These are phyloP conservation scores for Venturia oleaginea DNA, from an alignment of 2,329 filamentous ascomycete genomes.

Conservation along the genomic window DNA sequence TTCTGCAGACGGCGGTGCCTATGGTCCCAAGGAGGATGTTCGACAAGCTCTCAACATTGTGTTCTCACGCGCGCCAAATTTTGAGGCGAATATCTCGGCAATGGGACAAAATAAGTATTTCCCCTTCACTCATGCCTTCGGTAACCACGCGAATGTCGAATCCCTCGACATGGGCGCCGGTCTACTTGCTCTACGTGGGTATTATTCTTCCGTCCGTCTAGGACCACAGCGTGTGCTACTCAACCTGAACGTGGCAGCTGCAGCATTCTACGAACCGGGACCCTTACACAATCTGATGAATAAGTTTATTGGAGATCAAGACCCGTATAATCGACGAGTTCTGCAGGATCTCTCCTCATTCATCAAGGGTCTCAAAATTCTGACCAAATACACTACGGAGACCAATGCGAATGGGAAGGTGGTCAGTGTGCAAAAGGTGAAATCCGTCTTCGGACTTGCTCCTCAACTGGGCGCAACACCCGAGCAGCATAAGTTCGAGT, in stretches of 20 bases:
- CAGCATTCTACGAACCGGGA: slow-evolving; percentile 47
- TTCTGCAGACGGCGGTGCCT: slow-evolving; percentile 26
- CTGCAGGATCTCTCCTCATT: background rate
- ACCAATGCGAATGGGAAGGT: background rate
- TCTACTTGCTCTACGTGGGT: slow-evolving; percentile 50
- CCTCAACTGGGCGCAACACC: background rate
- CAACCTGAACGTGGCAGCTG: slow-evolving; percentile 54
- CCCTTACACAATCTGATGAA: slow-evolving; percentile 28
- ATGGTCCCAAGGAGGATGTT: slow-evolving; percentile 39
- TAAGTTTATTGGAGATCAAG: background rate
- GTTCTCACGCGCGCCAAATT: slow-evolving; percentile 40
- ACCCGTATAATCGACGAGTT: background rate
- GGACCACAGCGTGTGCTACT: slow-evolving; percentile 49
- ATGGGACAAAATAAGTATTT: slow-evolving; percentile 33
- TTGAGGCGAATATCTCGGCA: slow-evolving; percentile 31
- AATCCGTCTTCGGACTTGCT: background rate
- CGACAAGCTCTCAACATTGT: slow-evolving; percentile 52
- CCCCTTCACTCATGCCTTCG: slow-evolving; percentile 26
- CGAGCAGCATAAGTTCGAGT: background rate
- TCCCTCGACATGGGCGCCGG: slow-evolving; percentile 38
- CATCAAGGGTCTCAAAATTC: slow-evolving; percentile 11
- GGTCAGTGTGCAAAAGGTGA: background rate
- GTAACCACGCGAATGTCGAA: slow-evolving; percentile 20
- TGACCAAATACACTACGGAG: slow-evolving; percentile 7
- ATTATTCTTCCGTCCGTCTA: slow-evolving; percentile 52